Evolutionary conservation across 371 early-diverging fungal species (phyloP), one percentile per base, ranked within the genome.

Genomic region (Funneliformis caledonium): DNA sequence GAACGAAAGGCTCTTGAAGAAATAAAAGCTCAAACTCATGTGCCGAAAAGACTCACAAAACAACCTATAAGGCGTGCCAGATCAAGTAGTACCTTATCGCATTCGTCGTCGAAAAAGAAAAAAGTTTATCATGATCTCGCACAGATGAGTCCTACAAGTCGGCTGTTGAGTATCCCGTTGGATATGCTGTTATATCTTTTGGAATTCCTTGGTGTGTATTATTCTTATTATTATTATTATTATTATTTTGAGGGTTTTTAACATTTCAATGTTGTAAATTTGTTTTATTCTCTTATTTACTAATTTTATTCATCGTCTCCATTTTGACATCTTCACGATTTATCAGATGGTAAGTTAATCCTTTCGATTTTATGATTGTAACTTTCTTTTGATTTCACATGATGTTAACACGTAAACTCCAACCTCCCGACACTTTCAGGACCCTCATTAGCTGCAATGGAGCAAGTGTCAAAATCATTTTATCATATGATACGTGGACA

Each of bases 151-250:
- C 8, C 70, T 70, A 4, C 70, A 43, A 19, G 22, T 45, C 37
- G n/a, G 26, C 43, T 79, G n/a, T 42, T 37, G 26, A 70, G 42
- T 12, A 79, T 79, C 42, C 80, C 80, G 2, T n/a, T 79, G 14
- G 80, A 79, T 59, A n/a, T 79, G 42, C 9, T 79, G 26, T 11
- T 79, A n/a, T 79, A 79, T 59, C 11, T 68, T 16, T 52, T 79
- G 10, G 80, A 79, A 69, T 79, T 79, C n/a, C 47, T 79, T 16
- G 80, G 72, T 70, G 52, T 50, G 60, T 75, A 31, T 31, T 31
- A 50, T n/a, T 22, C 10, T 31, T 37, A 12, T 64, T 6, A 11
- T 31, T 31, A 11, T 64, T 0, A 64, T 31, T 31, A 16, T 64
- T 65, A 31, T 31, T n/a, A 14, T 65, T 12, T 12, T 65, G 11